phyloP scores from a whole-genome alignment of 2,329 filamentous ascomycete genomes.

The Penicillium hordei region DNA sequence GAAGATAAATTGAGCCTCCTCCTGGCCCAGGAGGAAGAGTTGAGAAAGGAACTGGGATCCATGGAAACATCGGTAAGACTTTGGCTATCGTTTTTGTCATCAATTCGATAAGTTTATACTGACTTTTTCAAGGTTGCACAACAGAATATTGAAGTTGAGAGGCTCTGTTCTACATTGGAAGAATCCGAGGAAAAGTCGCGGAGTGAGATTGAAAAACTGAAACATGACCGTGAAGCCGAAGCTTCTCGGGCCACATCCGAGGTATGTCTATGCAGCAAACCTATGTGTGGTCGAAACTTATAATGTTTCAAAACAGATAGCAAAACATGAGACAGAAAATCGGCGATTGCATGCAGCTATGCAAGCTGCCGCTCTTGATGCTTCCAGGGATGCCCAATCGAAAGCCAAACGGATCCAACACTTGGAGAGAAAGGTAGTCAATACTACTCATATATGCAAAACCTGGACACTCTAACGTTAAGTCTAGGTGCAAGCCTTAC shows the following conservation, averaged over 20 bases:
- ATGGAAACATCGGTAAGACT: conserved; percentile 26
- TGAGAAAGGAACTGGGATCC: conserved; percentile 16
- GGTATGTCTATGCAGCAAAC: conserved; percentile 16
- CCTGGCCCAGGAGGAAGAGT: conserved; percentile 20
- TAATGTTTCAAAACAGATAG: conserved; percentile 18
- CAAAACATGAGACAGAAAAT: conserved; percentile 29
- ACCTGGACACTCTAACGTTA: background rate
- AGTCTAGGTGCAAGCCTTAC: conserved; percentile 35
- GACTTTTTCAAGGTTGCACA: conserved; percentile 25
- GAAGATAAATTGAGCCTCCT: conserved; percentile 28
- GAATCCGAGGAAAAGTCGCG: conserved; percentile 23
- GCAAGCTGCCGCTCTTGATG: conserved; percentile 26
- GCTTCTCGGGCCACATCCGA: conserved; percentile 21
- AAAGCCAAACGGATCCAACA: conserved; percentile 34
- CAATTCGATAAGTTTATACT: conserved; percentile 6
- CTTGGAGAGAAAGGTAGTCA: conserved; percentile 35
- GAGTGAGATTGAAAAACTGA: conserved; percentile 21
- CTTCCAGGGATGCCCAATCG: conserved; percentile 30
- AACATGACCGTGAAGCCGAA: conserved; percentile 23
- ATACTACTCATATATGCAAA: background rate
- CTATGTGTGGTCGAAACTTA: background rate
- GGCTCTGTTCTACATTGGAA: conserved; percentile 22
- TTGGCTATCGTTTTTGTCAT: background rate
- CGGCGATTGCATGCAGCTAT: conserved; percentile 26
- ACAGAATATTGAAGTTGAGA: conserved; percentile 23